Conservation (phyloP, 352 stramenopile species). For the Globisporangium echinulatum region DNA sequence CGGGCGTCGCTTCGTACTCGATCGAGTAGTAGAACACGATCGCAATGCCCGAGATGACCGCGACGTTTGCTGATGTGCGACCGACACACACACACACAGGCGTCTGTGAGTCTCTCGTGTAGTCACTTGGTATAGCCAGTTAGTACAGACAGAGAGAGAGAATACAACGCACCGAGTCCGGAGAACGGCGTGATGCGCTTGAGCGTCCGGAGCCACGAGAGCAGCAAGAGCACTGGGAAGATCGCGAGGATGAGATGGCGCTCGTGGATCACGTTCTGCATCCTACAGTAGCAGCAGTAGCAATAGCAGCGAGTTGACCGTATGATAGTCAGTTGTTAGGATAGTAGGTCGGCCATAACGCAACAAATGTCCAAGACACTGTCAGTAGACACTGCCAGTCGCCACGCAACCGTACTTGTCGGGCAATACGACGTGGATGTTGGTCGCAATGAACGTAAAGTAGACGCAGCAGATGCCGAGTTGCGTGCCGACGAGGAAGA, state of each 20-base stretch:
- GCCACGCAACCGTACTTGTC: slow-evolving; percentile 24
- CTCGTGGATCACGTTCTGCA: slow-evolving; percentile 56
- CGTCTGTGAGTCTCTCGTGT: too few relatives aligned
- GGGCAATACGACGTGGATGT: slow-evolving; percentile 70
- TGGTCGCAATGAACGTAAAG: slow-evolving; percentile 80
- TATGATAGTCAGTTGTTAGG: too few relatives aligned
- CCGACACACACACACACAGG: slow-evolving; percentile 1
- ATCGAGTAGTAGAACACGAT: slow-evolving; percentile 84
- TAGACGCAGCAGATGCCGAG: slow-evolving; percentile 81
- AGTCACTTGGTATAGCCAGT: neutral
- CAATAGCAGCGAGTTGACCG: too few relatives aligned
- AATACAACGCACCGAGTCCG: slow-evolving; percentile 28
- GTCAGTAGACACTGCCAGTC: neutral
- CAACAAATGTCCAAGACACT: too few relatives aligned
- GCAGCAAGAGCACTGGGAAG: slow-evolving; percentile 57
- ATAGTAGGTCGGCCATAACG: too few relatives aligned
- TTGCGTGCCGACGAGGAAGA: slow-evolving; percentile 75
- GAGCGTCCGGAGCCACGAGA: slow-evolving; percentile 74
- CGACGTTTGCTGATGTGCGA: slow-evolving; percentile 39
- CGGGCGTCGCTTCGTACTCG: slow-evolving; percentile 40
- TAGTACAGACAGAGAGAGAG: neutral
- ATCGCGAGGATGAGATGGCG: slow-evolving; percentile 73
- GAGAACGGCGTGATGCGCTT: slow-evolving; percentile 75
- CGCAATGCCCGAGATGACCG: slow-evolving; percentile 53
- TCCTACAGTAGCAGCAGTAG: slow-evolving; percentile 12